Evolutionary conservation across 2,329 filamentous ascomycete species (phyloP), one percentile per base, ranked within the genome.

Genomic region (Reticulascus tulasneorum): DNA sequence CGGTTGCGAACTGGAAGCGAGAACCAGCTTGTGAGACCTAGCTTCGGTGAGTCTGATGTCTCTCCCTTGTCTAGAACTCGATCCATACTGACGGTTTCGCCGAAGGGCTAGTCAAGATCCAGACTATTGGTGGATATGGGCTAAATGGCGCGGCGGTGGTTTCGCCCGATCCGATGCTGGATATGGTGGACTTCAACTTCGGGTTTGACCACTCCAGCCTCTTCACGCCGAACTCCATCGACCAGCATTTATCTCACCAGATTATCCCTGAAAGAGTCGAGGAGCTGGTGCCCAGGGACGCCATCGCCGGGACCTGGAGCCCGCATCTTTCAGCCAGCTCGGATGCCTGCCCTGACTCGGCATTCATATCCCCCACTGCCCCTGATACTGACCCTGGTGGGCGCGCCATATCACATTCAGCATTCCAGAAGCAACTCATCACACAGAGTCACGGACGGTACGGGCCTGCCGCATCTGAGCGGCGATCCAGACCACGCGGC

Each of bases 1-100:
- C 52, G 61, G 38, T 53, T 57, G 39, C 54, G 60, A 38, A 63
- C 59, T 24, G 52, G 51, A 29, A 56, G 50, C 35, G 55, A 60
- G 45, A 45, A 50, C 45, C 52, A 45, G 41, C 46, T 58, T 49
- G 52, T 56, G 36, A 50, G 54, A 52, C 54, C 52, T 51, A 55
- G 63, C 39, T 28, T 55, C 47, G 53, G 61, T 64, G 59, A 37
- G 61, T 58, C 50, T 35, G 20, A 31, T 44, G 37, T 38, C 43
- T 46, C 38, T 37, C 19, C 23, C 31, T 33, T 36, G 35, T 36
- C 37, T 41, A 31, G 22, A 23, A 35, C 18, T 23, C 28, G 15
- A 16, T 33, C 33, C 37, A 44, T 25, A 21, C 43, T 44, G 26
- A 46, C 31, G 31, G 29, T 31, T 23, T 21, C 25, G 33, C 30